Percentiles rank a stretch among this genome's conserved stretches.
phyloP scores from a whole-genome alignment of 2,329 filamentous ascomycete species.

The Chaetomium globosum region DNA sequence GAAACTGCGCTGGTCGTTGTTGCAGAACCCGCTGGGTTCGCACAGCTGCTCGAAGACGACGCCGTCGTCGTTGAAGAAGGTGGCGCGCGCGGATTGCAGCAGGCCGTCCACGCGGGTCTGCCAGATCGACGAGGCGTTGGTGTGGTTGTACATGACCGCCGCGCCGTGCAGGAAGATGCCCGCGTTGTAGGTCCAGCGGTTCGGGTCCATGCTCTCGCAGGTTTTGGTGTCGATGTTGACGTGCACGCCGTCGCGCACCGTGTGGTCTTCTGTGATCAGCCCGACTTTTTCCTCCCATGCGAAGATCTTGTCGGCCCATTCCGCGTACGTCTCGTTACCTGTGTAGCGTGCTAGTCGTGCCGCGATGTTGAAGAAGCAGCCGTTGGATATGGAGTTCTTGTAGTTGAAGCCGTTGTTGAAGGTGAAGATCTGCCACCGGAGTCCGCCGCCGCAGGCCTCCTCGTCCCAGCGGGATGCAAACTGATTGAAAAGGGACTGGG shows the following conservation, averaged over 20 bases:
- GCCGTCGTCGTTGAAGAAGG: constrained; percentile 61
- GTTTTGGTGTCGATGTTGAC: constrained; percentile 40
- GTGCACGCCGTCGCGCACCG: constrained; percentile 60
- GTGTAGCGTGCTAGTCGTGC: constrained; percentile 77
- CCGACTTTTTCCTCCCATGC: constrained; percentile 62
- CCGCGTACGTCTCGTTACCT: constrained; percentile 73
- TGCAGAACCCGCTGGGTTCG: constrained; percentile 63
- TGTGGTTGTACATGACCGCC: constrained; percentile 65
- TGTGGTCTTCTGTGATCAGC: constrained; percentile 59
- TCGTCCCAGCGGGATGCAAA: constrained; percentile 72
- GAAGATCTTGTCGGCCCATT: constrained; percentile 74
- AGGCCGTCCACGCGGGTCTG: constrained; percentile 62
- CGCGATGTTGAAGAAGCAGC: constrained; percentile 69
- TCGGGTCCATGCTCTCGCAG: constrained; percentile 57
- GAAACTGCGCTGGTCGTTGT: constrained; percentile 73
- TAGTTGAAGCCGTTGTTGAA: constrained; percentile 73
- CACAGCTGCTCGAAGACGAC: constrained; percentile 70
- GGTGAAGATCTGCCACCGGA: constrained; percentile 84
- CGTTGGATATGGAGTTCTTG: constrained; percentile 70
- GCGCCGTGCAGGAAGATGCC: constrained; percentile 66
- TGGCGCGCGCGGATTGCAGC: constrained; percentile 50
- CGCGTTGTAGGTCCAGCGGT: constrained; percentile 71
- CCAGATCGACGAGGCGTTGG: constrained; percentile 55
- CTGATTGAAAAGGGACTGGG: constrained; percentile 78
- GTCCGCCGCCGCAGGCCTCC: constrained; percentile 67